Base-by-base conservation (phyloP, 2,329 filamentous ascomycete species). In the Bimuria novae-zelandiae region DNA sequence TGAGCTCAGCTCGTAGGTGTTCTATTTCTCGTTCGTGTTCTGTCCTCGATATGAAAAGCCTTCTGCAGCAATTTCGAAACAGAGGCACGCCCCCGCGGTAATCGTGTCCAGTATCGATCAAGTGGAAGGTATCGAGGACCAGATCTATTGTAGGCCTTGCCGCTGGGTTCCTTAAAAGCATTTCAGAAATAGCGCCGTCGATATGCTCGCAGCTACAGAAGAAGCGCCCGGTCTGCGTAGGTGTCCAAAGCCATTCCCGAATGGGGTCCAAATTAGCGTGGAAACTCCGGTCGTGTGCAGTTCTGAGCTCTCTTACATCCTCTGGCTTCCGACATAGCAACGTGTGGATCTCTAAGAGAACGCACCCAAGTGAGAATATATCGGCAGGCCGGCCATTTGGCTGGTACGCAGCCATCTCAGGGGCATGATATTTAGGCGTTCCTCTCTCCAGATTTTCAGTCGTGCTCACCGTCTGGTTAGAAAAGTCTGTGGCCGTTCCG, bases 361-460 rank as follows among this genome's bases (percentile, higher is more conserved):
- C 50, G 35, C 62, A 67, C 4, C 63, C 62, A 3, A 67, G 42
- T 1, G 62, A 62, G 47, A 67, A 67, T 3, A 65, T 59, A 30
- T 67, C 63, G 7, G 61, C 62, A 2, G 62, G 33, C 0, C 55
- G 45, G 14, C 63, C 60, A 27, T 54, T 56, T 7, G 36, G 47
- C 27, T 56, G 11, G 23, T 41, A 60, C 14, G 16, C 33, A 4
- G 62, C 59, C 8, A 63, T 49, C 22, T 65, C 64, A 3, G 64
- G 64, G 2, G 64, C 58, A 16, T 61, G 60, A 45, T 67, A 67
- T 44, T 63, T 65, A 3, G 57, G 51, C 0, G 63, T 65, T 3
- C 60, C 62, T n/a, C 56, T 49, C 19, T 67, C 62, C 19, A 51
- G 44, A 19, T 56, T 54, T 16, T 62, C 61, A 7, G 63, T 65